Evolutionary conservation across 495 filamentous ascomycete genomes (phyloP).

Genomic region (Umbilicaria muhlenbergii): DNA sequence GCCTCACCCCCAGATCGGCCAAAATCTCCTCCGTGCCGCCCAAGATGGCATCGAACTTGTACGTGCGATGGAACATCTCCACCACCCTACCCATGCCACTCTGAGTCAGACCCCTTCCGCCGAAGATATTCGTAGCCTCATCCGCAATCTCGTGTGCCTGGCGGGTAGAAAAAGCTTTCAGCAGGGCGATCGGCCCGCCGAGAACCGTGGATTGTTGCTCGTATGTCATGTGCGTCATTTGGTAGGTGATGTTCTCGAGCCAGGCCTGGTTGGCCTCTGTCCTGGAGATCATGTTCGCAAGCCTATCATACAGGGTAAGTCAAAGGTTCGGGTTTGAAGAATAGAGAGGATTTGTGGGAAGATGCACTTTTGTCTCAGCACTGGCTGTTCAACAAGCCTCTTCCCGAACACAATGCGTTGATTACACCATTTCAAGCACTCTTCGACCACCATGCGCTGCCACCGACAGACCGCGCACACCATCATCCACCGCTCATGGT

Average conservation of each 20-base stretch:
- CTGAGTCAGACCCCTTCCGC: conserved; percentile 66
- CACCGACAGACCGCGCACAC: conserved; percentile 44
- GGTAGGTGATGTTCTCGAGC: conserved; percentile 71
- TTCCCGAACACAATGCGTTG: conserved; percentile 79
- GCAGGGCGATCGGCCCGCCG: conserved; percentile 66
- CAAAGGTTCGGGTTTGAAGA: not conserved
- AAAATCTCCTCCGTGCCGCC: conserved; percentile 77
- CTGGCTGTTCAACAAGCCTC: conserved; percentile 66
- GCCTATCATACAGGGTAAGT: conserved; percentile 17
- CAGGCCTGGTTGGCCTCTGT: conserved; percentile 71
- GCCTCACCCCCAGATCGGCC: conserved; percentile 65
- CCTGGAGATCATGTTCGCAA: conserved; percentile 77
- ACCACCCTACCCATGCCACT: conserved; percentile 68
- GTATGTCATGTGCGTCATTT: conserved; percentile 81
- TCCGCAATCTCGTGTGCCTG: conserved; percentile 71
- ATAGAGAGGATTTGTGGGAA: not conserved
- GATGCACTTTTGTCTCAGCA: conserved; percentile 62
- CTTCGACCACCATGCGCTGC: conserved; percentile 57
- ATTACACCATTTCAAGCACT: conserved; percentile 80
- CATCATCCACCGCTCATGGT: conserved; percentile 69
- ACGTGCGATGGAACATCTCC: conserved; percentile 69
- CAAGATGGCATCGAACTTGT: conserved; percentile 82
- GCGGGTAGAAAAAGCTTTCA: conserved; percentile 65
- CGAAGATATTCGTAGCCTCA: conserved; percentile 74
- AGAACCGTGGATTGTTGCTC: conserved; percentile 58